Evolutionary conservation across 2,329 filamentous ascomycete species (phyloP), one percentile per base, ranked within the genome.

Genomic region (Ambrosiella beaveri): DNA sequence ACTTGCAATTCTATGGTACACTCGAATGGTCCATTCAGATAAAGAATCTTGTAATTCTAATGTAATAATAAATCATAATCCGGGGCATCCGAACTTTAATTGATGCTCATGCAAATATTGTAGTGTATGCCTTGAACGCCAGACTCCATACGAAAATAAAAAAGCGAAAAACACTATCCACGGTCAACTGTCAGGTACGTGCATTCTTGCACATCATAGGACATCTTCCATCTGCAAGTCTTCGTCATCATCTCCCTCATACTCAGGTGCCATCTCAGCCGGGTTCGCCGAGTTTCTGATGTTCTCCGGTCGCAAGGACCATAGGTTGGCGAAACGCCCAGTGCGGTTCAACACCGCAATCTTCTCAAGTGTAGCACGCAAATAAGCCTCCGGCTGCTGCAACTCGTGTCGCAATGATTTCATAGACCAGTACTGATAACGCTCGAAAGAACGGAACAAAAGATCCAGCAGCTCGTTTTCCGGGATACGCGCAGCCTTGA

Each of bases 391-490:
- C 1, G 93, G 93, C 71, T 98, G 93, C 61, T 84, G 80, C 44
- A 94, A 79, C 61, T 78, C 74, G 55, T 81, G 76, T 62, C 88
- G 88, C 64, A 98, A 79, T 4, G 85, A 81, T 66, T 88, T 90
- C 76, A 97, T 86, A n/a, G 86, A 83, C 90, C 91, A 98, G 71
- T 93, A 97, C 65, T 84, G 82, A 75, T 86, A 95, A 65, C 85
- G 75, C 59, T 84, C 80, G 80, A 96, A 98, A 67, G 84, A 85
- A 54, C 78, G 73, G 74, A 91, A 89, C 61, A 98, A 82, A 63
- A 81, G 78, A 71, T 96, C 90, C 71, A 95, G 73, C 62, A 98
- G 81, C 65, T 93, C 85, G 74, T 88, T 85, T 69, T 90, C 83
- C 50, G 88, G 84, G 71, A 97, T 90, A 71, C 93, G 90, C 39